Evolutionary conservation across 2,329 filamentous ascomycete genomes (phyloP).

Genomic region (Neoscytalidium dimidiatum): DNA sequence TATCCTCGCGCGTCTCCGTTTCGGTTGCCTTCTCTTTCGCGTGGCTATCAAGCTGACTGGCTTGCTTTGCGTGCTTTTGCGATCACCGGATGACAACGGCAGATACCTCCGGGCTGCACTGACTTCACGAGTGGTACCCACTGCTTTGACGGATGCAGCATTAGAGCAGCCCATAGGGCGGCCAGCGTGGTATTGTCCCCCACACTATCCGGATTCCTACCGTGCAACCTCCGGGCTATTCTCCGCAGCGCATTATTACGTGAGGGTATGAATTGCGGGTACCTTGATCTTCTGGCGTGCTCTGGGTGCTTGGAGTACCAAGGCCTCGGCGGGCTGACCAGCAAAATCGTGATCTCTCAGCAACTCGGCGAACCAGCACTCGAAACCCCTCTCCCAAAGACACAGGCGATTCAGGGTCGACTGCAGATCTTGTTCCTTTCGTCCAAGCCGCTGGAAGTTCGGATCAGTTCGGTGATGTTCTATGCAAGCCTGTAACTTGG

Average conservation of each 20-base stretch:
- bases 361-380: background rate
- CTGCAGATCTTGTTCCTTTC: background rate
- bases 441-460: constrained; percentile 3
- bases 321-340: background rate
- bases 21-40: background rate
- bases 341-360: background rate
- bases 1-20: background rate
- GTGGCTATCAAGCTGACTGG: background rate
- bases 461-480: constrained; percentile 11
- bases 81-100: background rate
- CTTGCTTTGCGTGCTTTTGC: background rate
- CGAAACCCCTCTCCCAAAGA: background rate
- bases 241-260: background rate
- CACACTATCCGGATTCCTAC: background rate
- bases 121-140: background rate
- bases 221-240: background rate
- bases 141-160: background rate
- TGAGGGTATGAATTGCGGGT: background rate
- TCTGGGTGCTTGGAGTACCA: background rate
- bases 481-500: background rate
- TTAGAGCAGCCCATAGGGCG: background rate
- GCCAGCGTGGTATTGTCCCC: background rate
- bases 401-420: background rate
- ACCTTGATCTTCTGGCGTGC: background rate
- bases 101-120: background rate